These are phyloP conservation scores for Monosporozyma unispora DNA, from an alignment of 805 yeast species.

Conservation along the genomic window DNA sequence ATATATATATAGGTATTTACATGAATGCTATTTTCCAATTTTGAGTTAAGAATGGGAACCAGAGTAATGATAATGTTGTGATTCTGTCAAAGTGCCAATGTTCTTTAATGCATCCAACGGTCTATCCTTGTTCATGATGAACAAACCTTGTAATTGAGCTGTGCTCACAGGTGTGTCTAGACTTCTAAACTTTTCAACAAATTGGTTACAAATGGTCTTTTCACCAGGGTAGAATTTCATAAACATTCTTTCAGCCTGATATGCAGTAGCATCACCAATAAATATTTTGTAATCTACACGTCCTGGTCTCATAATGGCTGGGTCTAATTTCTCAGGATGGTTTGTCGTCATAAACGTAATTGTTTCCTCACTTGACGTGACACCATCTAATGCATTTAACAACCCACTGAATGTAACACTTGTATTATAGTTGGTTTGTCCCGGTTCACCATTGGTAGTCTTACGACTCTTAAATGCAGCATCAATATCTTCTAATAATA, in stretches of 20 bases:
- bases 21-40: too few species aligned
- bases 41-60: too few species aligned
- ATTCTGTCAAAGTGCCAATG: slow-evolving; percentile 35
- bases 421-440: slow-evolving; percentile 61
- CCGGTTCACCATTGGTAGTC: slow-evolving; percentile 48
- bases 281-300: slow-evolving; percentile 78
- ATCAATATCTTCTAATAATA: slow-evolving; percentile 86
- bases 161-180: slow-evolving; percentile 45
- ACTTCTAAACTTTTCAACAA: slow-evolving; percentile 12
- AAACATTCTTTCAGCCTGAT: slow-evolving; percentile 79
- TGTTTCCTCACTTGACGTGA: slow-evolving; percentile 94
- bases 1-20: background rate
- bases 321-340: slow-evolving; percentile 88
- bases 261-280: slow-evolving; percentile 78
- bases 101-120: slow-evolving; percentile 68
- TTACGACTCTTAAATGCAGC: slow-evolving; percentile 90
- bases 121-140: slow-evolving; percentile 81
- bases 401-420: slow-evolving; percentile 95
- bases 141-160: slow-evolving; percentile 91
- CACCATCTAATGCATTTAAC: slow-evolving; percentile 91
- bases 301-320: slow-evolving; percentile 92
- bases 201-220: slow-evolving; percentile 41
- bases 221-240: slow-evolving; percentile 70
- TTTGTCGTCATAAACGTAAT: slow-evolving; percentile 97
- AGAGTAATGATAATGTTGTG: slow-evolving; percentile 6